Conservation (phyloP, 2,329 filamentous ascomycete species). For the Shiraia bambusicola region DNA sequence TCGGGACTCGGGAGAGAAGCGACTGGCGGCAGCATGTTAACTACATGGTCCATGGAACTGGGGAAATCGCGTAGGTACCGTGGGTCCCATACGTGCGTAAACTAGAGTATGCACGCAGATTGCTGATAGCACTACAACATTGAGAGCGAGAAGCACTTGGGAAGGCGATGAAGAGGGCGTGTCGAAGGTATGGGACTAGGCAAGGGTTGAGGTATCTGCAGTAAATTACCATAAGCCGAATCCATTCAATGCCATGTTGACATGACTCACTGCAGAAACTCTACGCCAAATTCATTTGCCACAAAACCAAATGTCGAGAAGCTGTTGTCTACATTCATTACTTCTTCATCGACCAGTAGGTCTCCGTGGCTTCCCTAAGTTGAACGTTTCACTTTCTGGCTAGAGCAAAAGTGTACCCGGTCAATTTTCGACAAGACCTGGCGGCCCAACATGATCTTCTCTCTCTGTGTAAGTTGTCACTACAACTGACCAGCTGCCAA, state of each 20-base stretch:
- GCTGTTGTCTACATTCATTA: background rate
- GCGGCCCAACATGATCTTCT: no score
- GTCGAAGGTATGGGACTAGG: background rate
- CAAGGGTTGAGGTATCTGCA: background rate
- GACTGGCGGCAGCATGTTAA: background rate
- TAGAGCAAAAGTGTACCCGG: background rate
- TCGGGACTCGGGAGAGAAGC: slow-evolving; percentile 15
- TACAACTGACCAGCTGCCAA: no score
- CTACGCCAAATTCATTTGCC: background rate
- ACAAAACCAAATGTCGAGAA: background rate
- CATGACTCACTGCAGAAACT: slow-evolving; percentile 1
- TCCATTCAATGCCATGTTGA: background rate
- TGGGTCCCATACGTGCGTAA: slow-evolving; percentile 19
- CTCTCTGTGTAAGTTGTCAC: no score
- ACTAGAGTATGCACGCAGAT: slow-evolving; percentile 13
- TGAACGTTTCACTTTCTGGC: background rate
- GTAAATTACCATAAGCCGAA: background rate
- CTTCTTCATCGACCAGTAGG: no score
- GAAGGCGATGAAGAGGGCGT: background rate
- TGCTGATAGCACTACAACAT: slow-evolving; percentile 29
- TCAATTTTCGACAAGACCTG: background rate
- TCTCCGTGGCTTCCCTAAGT: background rate
- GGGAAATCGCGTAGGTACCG: slow-evolving; percentile 22
- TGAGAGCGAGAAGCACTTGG: slow-evolving; percentile 14
- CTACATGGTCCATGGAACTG: no score